Evolutionary conservation across 2,329 filamentous ascomycete species (phyloP).

Genomic region (Phaeomoniella chlamydospora): DNA sequence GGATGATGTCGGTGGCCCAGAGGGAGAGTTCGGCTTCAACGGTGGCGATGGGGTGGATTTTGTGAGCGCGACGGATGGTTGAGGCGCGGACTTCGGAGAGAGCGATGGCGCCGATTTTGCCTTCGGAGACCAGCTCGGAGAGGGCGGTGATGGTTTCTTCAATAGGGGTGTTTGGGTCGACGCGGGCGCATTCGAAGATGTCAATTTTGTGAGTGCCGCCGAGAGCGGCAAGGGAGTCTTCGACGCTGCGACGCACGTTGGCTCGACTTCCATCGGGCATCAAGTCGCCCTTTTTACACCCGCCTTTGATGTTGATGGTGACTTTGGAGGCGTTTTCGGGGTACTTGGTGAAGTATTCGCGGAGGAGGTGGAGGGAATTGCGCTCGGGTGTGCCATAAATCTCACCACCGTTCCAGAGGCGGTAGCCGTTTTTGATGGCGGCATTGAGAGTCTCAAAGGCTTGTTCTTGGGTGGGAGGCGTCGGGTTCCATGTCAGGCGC

Average conservation of each 20-base stretch:
- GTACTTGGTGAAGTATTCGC: constrained; percentile 48
- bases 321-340: constrained; percentile 50
- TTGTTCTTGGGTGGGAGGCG: constrained; percentile 8
- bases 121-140: constrained; percentile 23
- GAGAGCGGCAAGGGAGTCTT: constrained; percentile 38
- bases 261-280: constrained; percentile 37
- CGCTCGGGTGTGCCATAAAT: constrained; percentile 46
- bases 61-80: constrained; percentile 29
- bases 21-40: constrained; percentile 49
- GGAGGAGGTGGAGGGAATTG: constrained; percentile 45
- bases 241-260: constrained; percentile 41
- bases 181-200: constrained; percentile 43
- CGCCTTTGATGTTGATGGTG: constrained; percentile 49
- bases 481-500: constrained; percentile 23
- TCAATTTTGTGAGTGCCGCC: constrained; percentile 47
- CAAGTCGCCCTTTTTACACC: constrained; percentile 20
- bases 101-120: constrained; percentile 28
- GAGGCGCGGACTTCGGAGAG: constrained; percentile 28
- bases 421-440: constrained; percentile 29
- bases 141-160: constrained; percentile 29
- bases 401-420: constrained; percentile 49
- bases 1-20: constrained; percentile 40
- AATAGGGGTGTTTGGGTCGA: constrained; percentile 36
- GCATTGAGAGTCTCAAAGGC: constrained; percentile 40
- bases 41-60: constrained; percentile 39